Conservation (phyloP, 2,329 filamentous ascomycete genomes). For the Monilinia vaccinii-corymbosi region DNA sequence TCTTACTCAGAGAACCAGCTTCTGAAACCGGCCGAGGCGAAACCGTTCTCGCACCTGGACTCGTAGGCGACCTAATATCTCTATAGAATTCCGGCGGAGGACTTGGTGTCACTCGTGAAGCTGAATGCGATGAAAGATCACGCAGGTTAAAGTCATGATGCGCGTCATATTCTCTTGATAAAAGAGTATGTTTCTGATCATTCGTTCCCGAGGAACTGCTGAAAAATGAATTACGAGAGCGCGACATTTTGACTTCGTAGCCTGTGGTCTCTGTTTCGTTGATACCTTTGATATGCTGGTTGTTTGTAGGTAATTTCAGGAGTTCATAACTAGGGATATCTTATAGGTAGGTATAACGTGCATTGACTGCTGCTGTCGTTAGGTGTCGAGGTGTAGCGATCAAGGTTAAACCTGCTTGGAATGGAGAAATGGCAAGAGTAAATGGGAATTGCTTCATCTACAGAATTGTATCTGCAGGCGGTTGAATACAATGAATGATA, state of each 20-base stretch:
- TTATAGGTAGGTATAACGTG: neutral
- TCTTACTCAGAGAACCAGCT: neutral
- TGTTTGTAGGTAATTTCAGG: neutral
- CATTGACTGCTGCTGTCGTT: neutral
- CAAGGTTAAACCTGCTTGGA: neutral
- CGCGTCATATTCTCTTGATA: neutral
- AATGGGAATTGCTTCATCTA: neutral
- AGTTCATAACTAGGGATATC: neutral
- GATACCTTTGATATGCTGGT: neutral
- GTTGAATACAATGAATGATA: neutral
- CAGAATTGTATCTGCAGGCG: neutral
- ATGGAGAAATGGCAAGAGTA: neutral
- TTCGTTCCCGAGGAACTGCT: neutral
- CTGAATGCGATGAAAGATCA: conserved; percentile 1
- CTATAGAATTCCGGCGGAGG: conserved; percentile 6
- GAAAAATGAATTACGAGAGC: conserved; percentile 1
- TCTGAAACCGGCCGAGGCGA: neutral
- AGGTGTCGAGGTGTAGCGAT: neutral
- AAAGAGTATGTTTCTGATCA: conserved; percentile 3
- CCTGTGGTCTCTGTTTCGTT: neutral
- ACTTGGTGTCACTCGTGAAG: neutral
- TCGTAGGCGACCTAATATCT: neutral
- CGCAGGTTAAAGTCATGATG: neutral
- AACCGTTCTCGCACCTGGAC: neutral
- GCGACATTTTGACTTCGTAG: conserved; percentile 1